Evolutionary conservation across 768 basidiomycete genomes (phyloP), one percentile per base, ranked within the genome.

Genomic region (Rhodotorula kratochvilovae): DNA sequence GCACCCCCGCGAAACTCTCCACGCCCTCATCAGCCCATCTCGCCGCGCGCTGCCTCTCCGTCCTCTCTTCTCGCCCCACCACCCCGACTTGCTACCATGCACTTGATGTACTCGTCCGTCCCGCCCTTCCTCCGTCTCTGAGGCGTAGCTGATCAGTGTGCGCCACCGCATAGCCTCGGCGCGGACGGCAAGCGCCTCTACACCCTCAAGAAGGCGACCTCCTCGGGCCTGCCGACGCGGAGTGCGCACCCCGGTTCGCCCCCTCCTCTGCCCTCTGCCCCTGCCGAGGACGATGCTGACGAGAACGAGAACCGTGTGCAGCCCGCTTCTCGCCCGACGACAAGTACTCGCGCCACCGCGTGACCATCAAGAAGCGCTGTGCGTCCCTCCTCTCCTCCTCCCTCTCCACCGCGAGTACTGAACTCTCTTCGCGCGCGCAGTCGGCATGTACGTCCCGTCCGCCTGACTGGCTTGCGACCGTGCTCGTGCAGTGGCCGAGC

Each of bases 311-410:
- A n/a, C n/a, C 27, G 7, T 1, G 25, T 19, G 12, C 67, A 96
- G 95, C 95, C 25, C 92, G 96, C 51, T 98, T 98, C 82, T 97
- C 95, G 23, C 95, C 95, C 19, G 96, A 99, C 81, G 95, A 98
- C 86, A 98, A 98, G 83, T 98, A 95, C 83, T 95, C 93, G 71
- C 86, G 93, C 72, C 95, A 99, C 79, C 90, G 96, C 70, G 93
- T 98, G 71, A 96, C 92, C 11, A 88, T 97, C 79, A 98, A 98
- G 84, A 92, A 91, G 83, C 87, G 95, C 79, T 71, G 70, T 71
- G 36, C 50, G 70, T 67, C 43, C 21, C 43, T 43, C 46, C 19
- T 90, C 46, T 25, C 55, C 29, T 33, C 19, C 39, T 42, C 31
- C 42, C 35, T 29, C 46, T 12, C 7, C 19, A 6, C 15, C 16